phyloP scores from a whole-genome alignment of 768 basidiomycete genomes.

The Lyophyllum atratum region DNA sequence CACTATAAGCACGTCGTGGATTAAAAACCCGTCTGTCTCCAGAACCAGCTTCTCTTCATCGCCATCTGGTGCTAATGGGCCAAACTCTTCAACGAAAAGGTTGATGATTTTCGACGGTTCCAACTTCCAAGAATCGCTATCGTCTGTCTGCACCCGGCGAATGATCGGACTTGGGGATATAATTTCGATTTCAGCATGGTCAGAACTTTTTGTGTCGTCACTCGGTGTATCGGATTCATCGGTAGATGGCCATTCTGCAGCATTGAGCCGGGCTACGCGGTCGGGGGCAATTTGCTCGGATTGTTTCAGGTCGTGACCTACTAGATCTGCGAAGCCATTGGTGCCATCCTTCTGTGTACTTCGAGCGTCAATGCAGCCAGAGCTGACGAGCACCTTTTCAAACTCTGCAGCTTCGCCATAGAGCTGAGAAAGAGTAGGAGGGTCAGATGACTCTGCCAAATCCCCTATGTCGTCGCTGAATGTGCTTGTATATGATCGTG shows the following conservation, averaged over 20 bases:
- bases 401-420: conserved; percentile 41
- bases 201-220: not conserved
- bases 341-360: conserved; percentile 20
- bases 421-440: conserved; percentile 34
- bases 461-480: conserved; percentile 18
- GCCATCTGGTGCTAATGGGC: conserved; percentile 42
- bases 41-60: conserved; percentile 52
- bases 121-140: conserved; percentile 33
- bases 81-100: conserved; percentile 60
- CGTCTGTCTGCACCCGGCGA: conserved; percentile 24
- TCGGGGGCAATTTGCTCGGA: conserved; percentile 34
- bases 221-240: conserved; percentile 22
- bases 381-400: conserved; percentile 32
- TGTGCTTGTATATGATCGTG: conserved; percentile 9
- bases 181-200: not conserved
- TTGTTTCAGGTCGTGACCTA: conserved; percentile 39
- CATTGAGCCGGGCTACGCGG: conserved; percentile 40
- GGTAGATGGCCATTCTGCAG: conserved; percentile 29
- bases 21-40: conserved; percentile 53
- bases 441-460: conserved; percentile 9
- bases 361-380: conserved; percentile 23
- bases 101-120: conserved; percentile 48
- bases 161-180: conserved; percentile 17
- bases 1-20: conserved; percentile 51
- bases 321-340: conserved; percentile 42